phyloP scores from a whole-genome alignment of 202 grass and related monocot genomes.

The Tripidium arundinaceum region DNA sequence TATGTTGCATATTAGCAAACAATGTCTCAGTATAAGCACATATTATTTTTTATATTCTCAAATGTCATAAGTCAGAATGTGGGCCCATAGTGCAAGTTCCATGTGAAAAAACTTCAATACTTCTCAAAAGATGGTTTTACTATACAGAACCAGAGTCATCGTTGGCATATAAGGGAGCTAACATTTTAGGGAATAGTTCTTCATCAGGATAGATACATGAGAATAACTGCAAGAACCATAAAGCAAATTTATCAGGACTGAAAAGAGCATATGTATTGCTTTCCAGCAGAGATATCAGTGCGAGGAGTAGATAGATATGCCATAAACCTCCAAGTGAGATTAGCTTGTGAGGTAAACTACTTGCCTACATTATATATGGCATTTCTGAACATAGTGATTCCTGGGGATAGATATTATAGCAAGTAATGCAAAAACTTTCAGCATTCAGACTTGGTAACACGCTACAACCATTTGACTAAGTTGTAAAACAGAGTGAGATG shows the following conservation, averaged over 20 bases:
- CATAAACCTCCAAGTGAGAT: slow-evolving; percentile 51
- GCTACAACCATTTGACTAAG: not conserved
- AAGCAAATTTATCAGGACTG: slow-evolving; percentile 25
- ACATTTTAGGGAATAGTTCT: slow-evolving; percentile 58
- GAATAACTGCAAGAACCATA: slow-evolving; percentile 49
- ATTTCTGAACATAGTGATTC: not conserved
- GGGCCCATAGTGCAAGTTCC: no score
- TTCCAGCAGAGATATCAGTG: slow-evolving; percentile 47
- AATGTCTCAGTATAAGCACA: not conserved
- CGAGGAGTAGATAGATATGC: slow-evolving; percentile 70
- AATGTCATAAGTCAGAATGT: not conserved
- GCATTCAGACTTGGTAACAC: not conserved
- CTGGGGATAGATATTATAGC: not conserved
- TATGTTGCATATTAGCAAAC: not conserved
- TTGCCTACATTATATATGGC: not conserved
- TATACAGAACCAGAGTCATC: slow-evolving; percentile 40
- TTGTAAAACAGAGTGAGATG: not conserved
- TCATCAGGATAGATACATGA: slow-evolving; percentile 51
- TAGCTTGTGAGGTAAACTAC: not conserved
- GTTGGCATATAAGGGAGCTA: slow-evolving; percentile 39
- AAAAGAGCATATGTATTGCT: slow-evolving; percentile 62
- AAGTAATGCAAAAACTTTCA: not conserved
- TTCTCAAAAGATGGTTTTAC: slow-evolving; percentile 29
- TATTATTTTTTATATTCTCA: not conserved
- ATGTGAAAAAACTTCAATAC: not conserved